These are phyloP conservation scores for Debaryomyces fabryi DNA, from an alignment of 1,139 yeast species.

Conservation along the genomic window DNA sequence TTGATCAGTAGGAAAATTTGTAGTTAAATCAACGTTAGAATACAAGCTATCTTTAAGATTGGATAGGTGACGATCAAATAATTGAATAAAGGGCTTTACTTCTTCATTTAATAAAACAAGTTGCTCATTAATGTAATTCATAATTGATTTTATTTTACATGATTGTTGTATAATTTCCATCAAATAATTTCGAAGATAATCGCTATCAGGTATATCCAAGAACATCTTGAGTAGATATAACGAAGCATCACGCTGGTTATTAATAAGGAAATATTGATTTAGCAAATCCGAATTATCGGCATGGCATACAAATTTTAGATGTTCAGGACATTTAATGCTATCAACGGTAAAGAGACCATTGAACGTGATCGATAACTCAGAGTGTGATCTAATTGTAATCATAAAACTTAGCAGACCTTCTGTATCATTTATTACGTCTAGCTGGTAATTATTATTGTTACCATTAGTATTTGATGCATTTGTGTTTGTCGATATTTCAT, in stretches of 20 bases:
- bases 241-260: slow-evolving; percentile 10
- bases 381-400: slow-evolving; percentile 27
- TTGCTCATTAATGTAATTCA: slow-evolving; percentile 41
- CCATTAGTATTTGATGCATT: slow-evolving; percentile 2
- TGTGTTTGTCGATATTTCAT: background rate
- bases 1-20: slow-evolving; percentile 15
- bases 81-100: slow-evolving; percentile 43
- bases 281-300: slow-evolving; percentile 28
- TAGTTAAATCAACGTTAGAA: slow-evolving; percentile 17
- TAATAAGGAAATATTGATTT: slow-evolving; percentile 33
- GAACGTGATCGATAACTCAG: slow-evolving; percentile 29
- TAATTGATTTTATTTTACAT: slow-evolving; percentile 35
- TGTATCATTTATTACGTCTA: slow-evolving; percentile 11
- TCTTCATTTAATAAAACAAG: slow-evolving; percentile 38
- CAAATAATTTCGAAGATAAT: slow-evolving; percentile 18
- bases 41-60: slow-evolving; percentile 30
- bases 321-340: slow-evolving; percentile 21
- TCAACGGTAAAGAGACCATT: slow-evolving; percentile 35
- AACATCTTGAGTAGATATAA: slow-evolving; percentile 19
- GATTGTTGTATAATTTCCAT: slow-evolving; percentile 27
- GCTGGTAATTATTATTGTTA: slow-evolving; percentile 3
- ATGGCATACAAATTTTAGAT: slow-evolving; percentile 17
- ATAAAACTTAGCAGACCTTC: slow-evolving; percentile 24
- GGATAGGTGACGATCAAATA: slow-evolving; percentile 39
- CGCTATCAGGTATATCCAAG: slow-evolving; percentile 3